phyloP scores from a whole-genome alignment of 2,329 filamentous ascomycete genomes.

The Epichloe sp. region DNA sequence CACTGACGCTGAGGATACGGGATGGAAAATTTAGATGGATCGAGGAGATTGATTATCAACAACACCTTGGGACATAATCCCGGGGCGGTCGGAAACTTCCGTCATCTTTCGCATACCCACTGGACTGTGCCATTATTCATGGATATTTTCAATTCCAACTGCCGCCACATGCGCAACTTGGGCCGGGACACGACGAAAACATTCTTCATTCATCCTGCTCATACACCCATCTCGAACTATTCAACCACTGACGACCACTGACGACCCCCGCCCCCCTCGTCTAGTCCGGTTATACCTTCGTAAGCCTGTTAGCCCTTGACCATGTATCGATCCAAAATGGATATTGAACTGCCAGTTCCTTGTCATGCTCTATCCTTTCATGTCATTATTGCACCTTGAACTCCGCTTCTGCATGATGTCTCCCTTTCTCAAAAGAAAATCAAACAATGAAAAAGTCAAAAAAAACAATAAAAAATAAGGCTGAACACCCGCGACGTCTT shows the following conservation, averaged over 20 bases:
- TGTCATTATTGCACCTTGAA: neutral
- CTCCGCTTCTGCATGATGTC: neutral
- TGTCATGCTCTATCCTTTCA: neutral
- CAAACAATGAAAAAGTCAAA: neutral
- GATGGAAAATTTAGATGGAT: too few relatives aligned
- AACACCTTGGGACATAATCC: too few relatives aligned
- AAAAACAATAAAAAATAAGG: neutral
- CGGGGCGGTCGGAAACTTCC: too few relatives aligned
- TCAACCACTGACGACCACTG: neutral
- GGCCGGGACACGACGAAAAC: neutral
- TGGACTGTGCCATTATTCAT: too few relatives aligned
- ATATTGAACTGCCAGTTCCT: neutral
- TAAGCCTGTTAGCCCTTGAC: neutral
- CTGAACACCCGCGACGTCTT: too few relatives aligned
- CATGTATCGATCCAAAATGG: neutral
- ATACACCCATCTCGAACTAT: neutral
- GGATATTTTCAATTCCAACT: neutral
- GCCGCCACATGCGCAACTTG: too few relatives aligned
- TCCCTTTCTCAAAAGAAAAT: neutral
- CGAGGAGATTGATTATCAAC: too few relatives aligned
- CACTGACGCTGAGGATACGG: too few relatives aligned
- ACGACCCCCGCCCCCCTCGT: neutral
- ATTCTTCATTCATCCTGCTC: neutral
- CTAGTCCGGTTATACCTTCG: neutral
- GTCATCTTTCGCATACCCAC: too few relatives aligned